Percentiles rank a stretch among this genome's conserved stretches.
These are phyloP conservation scores for Dioscorea dumetorum DNA, from an alignment of 106 monocot species.

Conservation along the genomic window DNA sequence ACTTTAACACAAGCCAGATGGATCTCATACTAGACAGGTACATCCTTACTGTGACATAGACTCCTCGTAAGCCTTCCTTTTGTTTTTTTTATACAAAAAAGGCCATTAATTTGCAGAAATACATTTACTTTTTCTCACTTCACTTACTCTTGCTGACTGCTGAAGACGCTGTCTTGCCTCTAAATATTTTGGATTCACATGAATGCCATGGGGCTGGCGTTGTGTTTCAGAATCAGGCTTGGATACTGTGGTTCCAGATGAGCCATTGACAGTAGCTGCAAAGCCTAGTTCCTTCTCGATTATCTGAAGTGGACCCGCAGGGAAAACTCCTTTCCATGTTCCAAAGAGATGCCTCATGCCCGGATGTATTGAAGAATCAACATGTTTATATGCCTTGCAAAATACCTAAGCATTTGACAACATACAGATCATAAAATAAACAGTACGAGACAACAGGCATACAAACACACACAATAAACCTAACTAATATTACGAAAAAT, in stretches of 20 bases:
- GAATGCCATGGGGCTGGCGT: conserved; percentile 72
- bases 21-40: too few species aligned
- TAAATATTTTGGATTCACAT: conserved; percentile 97
- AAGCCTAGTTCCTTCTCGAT: conserved; percentile 93
- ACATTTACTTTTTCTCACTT: background rate
- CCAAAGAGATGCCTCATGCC: conserved; percentile 98
- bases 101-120: too few species aligned
- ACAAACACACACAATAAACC: background rate
- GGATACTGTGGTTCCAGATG: conserved; percentile 50
- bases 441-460: background rate
- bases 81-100: too few species aligned
- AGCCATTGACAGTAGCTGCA: conserved; percentile 45
- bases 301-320: conserved; percentile 51
- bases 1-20: too few species aligned
- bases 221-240: conserved; percentile 57
- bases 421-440: background rate
- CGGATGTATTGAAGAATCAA: conserved; percentile 79
- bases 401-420: conserved; percentile 57
- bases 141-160: conserved; percentile 46
- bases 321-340: conserved; percentile 96
- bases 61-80: too few species aligned
- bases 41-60: too few species aligned
- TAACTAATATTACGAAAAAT: background rate
- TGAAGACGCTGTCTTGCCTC: conserved; percentile 86
- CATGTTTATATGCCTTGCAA: conserved; percentile 92